These are phyloP conservation scores for Excoecaria cochinchinensis DNA, from an alignment of 345 rosid species.

Conservation along the genomic window DNA sequence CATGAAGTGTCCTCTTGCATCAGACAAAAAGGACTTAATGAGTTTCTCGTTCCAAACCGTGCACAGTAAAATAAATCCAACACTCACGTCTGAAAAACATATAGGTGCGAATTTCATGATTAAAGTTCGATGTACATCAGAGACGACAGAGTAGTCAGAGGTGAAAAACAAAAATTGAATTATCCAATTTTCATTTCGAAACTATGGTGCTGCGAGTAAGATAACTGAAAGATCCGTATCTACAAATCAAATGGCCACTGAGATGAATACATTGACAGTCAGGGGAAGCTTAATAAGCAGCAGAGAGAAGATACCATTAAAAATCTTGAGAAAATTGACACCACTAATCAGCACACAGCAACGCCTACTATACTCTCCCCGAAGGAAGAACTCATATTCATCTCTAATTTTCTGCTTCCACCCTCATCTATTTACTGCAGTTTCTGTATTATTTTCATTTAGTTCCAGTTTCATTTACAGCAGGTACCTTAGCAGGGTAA, in stretches of 20 bases:
- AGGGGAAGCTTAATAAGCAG: constrained; percentile 7
- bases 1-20: no score
- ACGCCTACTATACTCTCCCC: constrained; percentile 16
- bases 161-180: neutral
- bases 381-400: constrained; percentile 2
- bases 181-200: constrained; percentile 5
- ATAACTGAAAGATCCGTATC: constrained; percentile 16
- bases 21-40: no score
- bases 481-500: constrained; percentile 75
- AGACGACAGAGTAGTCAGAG: neutral
- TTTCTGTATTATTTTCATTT: constrained; percentile 42
- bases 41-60: no score
- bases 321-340: constrained; percentile 13
- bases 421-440: constrained; percentile 21
- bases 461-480: constrained; percentile 51
- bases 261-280: constrained; percentile 2
- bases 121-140: no score
- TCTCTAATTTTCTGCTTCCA: constrained; percentile 4
- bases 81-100: no score
- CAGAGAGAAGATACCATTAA: neutral
- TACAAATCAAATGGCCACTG: constrained; percentile 24
- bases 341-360: constrained; percentile 10
- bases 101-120: no score
- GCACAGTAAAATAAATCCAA: no score
- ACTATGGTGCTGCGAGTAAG: constrained; percentile 8